These are phyloP conservation scores for Pleodorina starrii DNA, from an alignment of 139 green algal genomes.

Conservation along the genomic window DNA sequence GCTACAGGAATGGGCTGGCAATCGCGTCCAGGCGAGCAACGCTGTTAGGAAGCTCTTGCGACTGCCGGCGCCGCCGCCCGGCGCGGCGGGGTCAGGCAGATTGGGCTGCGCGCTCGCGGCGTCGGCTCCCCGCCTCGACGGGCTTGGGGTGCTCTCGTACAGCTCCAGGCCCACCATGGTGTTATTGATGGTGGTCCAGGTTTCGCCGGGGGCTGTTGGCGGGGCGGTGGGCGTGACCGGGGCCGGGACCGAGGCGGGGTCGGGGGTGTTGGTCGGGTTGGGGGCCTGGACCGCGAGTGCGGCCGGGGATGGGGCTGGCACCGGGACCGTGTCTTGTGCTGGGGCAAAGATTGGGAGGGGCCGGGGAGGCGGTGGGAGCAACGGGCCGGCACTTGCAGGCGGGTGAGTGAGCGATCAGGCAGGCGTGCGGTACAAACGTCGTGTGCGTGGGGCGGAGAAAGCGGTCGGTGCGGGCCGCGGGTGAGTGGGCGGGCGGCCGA, in stretches of 20 bases:
- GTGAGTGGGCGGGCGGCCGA: too few species aligned
- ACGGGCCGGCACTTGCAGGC: not conserved
- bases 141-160: not conserved
- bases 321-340: not conserved
- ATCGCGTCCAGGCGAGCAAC: not conserved
- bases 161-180: constrained; percentile 29
- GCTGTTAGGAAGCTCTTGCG: not conserved
- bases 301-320: not conserved
- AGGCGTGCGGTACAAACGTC: too few species aligned
- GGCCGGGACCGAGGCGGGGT: not conserved
- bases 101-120: not conserved
- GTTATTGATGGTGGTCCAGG: constrained; percentile 19
- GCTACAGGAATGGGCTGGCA: too few species aligned
- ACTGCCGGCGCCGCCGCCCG: not conserved
- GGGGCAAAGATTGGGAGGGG: not conserved
- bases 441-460: too few species aligned
- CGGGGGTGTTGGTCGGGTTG: not conserved
- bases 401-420: too few species aligned
- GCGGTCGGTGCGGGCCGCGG: too few species aligned
- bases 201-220: not conserved
- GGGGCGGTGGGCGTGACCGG: not conserved
- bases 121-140: not conserved
- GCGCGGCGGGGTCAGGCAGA: not conserved
- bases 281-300: too few species aligned
- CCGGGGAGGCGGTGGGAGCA: not conserved